These are phyloP conservation scores for Fagus crenata DNA, from an alignment of 306 rosid genomes.

Conservation along the genomic window DNA sequence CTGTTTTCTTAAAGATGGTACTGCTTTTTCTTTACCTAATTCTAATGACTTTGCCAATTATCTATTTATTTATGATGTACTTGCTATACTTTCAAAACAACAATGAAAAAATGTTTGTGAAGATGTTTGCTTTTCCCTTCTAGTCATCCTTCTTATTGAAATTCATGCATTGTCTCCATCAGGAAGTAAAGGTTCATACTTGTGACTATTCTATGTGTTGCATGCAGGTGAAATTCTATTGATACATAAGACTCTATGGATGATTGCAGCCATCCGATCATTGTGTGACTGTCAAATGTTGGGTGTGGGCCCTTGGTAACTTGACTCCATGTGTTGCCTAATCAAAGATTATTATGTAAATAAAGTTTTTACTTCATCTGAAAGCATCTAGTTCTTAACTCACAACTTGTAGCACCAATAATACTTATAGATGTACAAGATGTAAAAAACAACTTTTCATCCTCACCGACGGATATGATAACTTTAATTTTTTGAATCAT, in stretches of 20 bases:
- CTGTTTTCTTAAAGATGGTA: neutral
- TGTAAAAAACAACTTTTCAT: too few relatives aligned
- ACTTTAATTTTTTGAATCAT: too few relatives aligned
- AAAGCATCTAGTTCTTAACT: too few relatives aligned
- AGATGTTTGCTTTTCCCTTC: constrained; percentile 33
- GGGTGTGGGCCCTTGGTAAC: constrained; percentile 7
- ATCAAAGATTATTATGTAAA: constrained; percentile 1
- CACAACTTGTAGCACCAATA: too few relatives aligned
- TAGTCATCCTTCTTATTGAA: constrained; percentile 8
- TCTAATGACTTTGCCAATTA: constrained; percentile 21
- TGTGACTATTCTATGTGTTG: constrained; percentile 14
- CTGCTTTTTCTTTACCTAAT: constrained; percentile 31
- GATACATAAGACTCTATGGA: neutral
- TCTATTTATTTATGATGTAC: neutral
- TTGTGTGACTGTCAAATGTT: neutral
- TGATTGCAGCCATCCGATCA: constrained; percentile 21
- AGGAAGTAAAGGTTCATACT: neutral
- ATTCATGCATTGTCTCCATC: constrained; percentile 27
- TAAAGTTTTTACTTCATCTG: too few relatives aligned
- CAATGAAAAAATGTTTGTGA: neutral
- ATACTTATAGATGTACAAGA: too few relatives aligned
- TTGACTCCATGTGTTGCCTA: neutral
- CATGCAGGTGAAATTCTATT: neutral
- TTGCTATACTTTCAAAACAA: neutral
- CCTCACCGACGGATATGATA: too few relatives aligned